Base-by-base conservation (phyloP, 306 rosid species). In the Vachellia collinsii region DNA sequence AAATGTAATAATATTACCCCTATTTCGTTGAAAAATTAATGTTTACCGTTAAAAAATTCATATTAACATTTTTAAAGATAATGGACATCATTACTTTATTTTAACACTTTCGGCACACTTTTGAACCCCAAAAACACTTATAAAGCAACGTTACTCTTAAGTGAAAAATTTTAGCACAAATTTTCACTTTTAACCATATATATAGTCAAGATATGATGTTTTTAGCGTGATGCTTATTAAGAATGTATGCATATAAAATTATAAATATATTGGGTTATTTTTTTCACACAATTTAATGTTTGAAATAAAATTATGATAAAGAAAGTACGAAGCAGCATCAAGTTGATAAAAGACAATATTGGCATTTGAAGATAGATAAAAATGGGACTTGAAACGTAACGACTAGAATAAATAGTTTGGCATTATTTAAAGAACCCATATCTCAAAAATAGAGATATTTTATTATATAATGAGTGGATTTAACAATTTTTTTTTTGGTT, bases 401-500 rank as follows among this genome's bases (percentile, higher is more conserved):
- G 11, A 39, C 50, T 16, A 13, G 9, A 64, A 62, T 80, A 77
- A 64, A 73, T 36, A 22, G 22, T 25, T 72, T 73, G 83, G 74
- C 83, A 61, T 72, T 22, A 61, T 37, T 34, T 39, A 22, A 58
- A 61, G 36, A 29, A 8, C 22, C 34, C 62, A 72, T 17, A 43
- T 72, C 34, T 20, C 63, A 56, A 11, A 56, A 53, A 12, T 46
- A 56, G 69, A 69, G 17, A 51, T 54, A 25, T 62, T 23, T 42
- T 68, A 69, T 56, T 19, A 44, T 50, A 66, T 50, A 66, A 65
- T 14, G 38, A 47, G 39, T 82, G 46, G 23, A 41, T 59, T 69
- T 17, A 6, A 65, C 25, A 20, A 56, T 56, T 62, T 48, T 17
- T 14, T 51, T 8, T 36, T 47, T 77, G 63, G 63, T 77, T 37